These are phyloP conservation scores for Ophiosphaerella korrae DNA, from an alignment of 2,329 filamentous ascomycete species.

Conservation along the genomic window DNA sequence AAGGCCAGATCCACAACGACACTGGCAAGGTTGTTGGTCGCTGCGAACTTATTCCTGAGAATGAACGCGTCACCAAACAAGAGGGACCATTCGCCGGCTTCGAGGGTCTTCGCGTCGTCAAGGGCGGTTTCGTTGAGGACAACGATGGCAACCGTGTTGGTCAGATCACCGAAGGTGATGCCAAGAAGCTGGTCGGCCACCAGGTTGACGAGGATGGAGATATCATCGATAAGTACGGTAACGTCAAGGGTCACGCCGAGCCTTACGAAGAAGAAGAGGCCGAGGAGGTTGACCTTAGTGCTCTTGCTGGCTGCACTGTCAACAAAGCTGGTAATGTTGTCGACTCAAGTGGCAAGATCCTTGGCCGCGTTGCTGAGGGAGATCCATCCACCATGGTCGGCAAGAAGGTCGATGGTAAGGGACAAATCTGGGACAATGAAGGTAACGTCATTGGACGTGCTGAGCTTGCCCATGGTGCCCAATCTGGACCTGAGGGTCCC, in stretches of 20 bases:
- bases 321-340: slow-evolving; percentile 69
- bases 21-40: slow-evolving; percentile 62
- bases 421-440: slow-evolving; percentile 67
- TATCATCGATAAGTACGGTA: slow-evolving; percentile 76
- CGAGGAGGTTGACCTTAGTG: slow-evolving; percentile 60
- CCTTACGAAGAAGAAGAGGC: slow-evolving; percentile 59
- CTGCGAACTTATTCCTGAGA: slow-evolving; percentile 62
- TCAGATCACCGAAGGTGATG: slow-evolving; percentile 70
- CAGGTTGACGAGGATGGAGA: slow-evolving; percentile 82
- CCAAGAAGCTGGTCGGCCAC: slow-evolving; percentile 74
- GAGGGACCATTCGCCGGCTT: slow-evolving; percentile 74
- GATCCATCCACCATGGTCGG: slow-evolving; percentile 62
- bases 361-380: slow-evolving; percentile 63
- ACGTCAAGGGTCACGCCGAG: slow-evolving; percentile 64
- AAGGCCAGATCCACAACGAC: slow-evolving; percentile 62
- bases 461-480: slow-evolving; percentile 60
- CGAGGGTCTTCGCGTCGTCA: slow-evolving; percentile 67
- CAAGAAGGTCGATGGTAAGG: slow-evolving; percentile 66
- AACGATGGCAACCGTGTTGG: slow-evolving; percentile 78
- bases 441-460: slow-evolving; percentile 65
- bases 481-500: slow-evolving; percentile 58
- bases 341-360: slow-evolving; percentile 62
- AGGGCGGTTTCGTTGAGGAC: slow-evolving; percentile 76
- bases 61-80: slow-evolving; percentile 59
- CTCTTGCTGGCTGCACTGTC: slow-evolving; percentile 65